A percentile compares a stretch with the other conserved stretches of the same genome.
These are phyloP conservation scores for Candida argentea DNA, from an alignment of 805 yeast species.

Conservation along the genomic window DNA sequence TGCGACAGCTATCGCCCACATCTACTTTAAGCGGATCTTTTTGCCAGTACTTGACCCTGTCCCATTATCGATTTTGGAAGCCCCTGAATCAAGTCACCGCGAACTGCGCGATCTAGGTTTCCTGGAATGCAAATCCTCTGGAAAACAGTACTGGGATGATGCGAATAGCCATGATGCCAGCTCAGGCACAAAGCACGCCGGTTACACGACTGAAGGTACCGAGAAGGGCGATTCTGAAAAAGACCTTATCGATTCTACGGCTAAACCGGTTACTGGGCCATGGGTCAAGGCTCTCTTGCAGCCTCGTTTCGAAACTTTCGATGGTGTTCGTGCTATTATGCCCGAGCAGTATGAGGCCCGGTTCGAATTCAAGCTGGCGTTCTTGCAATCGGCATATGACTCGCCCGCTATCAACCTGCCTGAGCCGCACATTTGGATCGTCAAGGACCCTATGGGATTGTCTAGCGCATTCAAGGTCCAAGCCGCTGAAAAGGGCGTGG, in stretches of 20 bases:
- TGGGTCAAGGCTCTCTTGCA: constrained; percentile 32
- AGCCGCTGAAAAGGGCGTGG: constrained; percentile 44
- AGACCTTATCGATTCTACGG: constrained; percentile 8
- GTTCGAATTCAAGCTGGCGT: constrained; percentile 31
- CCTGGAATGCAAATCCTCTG: constrained; percentile 44
- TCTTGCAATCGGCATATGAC: constrained; percentile 34
- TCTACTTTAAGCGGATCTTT: constrained; percentile 49
- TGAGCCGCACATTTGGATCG: constrained; percentile 62
- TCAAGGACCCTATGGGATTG: constrained; percentile 59
- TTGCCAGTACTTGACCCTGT: constrained; percentile 57
- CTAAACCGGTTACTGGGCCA: constrained; percentile 13
- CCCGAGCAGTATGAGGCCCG: constrained; percentile 33
- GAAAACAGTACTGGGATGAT: constrained; percentile 34
- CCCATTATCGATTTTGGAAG: constrained; percentile 49
- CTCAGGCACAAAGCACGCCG: not conserved
- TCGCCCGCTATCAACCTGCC: constrained; percentile 49
- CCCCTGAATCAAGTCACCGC: too few species aligned
- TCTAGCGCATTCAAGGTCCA: constrained; percentile 47
- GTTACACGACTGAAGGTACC: constrained; percentile 2
- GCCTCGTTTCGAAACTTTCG: constrained; percentile 40
- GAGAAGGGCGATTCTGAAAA: not conserved
- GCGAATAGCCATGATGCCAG: constrained; percentile 1
- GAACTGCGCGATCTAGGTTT: constrained; percentile 55
- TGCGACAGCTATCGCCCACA: constrained; percentile 49
- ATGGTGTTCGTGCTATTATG: constrained; percentile 31